A percentile compares a stretch with the other conserved stretches of the same genome.
Evolutionary conservation across 1,284 basidiomycete genomes (phyloP).

Genomic region (Kwoniella shivajii): DNA sequence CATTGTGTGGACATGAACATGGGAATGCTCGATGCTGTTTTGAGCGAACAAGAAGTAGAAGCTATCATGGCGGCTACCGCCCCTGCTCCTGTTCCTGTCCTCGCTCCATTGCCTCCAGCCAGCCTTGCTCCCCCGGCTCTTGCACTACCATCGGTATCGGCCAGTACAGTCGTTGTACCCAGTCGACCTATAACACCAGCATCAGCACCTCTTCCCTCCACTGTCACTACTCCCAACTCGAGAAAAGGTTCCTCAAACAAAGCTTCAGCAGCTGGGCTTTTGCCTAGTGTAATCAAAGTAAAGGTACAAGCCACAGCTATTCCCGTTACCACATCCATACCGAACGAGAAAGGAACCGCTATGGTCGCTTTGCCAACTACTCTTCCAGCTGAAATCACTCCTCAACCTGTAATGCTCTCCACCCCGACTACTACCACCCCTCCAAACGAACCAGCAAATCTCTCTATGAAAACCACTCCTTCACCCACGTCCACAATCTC

Average conservation of each 20-base stretch:
- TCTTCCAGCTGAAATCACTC: not conserved
- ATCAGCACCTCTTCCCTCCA: not conserved
- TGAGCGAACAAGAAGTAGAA: constrained; percentile 36
- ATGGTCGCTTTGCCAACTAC: constrained; percentile 11
- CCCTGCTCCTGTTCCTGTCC: not conserved
- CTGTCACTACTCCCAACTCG: not conserved
- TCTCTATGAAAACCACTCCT: not conserved
- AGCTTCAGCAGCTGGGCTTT: constrained; percentile 3
- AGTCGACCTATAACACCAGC: constrained; percentile 2
- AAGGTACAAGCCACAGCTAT: constrained; percentile 13
- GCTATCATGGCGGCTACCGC: constrained; percentile 16
- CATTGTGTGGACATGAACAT: constrained; percentile 2
- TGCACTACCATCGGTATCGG: constrained; percentile 4
- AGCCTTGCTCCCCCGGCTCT: constrained; percentile 3
- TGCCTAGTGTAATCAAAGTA: constrained; percentile 1
- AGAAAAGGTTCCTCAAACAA: not conserved
- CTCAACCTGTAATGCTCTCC: not conserved
- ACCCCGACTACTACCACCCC: constrained; percentile 3
- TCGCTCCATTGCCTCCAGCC: not conserved
- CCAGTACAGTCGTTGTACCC: not conserved
- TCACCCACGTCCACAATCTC: constrained; percentile 7
- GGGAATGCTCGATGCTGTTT: constrained; percentile 30
- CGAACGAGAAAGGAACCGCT: constrained; percentile 10
- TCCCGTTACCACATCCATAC: constrained; percentile 10
- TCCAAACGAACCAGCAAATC: not conserved